These are phyloP conservation scores for Sequoia sempervirens DNA, from an alignment of 75 land plant species.

Conservation along the genomic window DNA sequence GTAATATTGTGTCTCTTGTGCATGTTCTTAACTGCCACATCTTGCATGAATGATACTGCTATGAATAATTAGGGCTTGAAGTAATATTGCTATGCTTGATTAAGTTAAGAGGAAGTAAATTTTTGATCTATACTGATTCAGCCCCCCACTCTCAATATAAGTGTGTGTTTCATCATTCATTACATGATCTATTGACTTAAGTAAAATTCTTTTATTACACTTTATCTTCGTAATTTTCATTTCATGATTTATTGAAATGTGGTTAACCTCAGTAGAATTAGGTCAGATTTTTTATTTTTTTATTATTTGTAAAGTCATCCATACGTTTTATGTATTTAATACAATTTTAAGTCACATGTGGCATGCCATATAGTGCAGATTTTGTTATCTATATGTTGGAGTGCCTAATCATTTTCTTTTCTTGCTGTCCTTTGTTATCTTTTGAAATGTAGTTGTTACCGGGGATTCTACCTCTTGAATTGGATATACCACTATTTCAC, in stretches of 20 bases:
- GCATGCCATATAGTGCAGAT: neutral
- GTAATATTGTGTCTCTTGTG: no score
- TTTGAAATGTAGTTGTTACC: constrained; percentile 38
- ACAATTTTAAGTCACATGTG: neutral
- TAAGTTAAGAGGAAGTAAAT: no score
- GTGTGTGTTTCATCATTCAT: no score
- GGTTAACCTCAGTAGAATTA: neutral
- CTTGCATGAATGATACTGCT: no score
- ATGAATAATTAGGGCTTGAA: no score
- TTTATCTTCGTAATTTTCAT: neutral
- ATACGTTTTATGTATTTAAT: neutral
- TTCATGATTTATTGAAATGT: neutral
- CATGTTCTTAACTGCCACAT: no score
- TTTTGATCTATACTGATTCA: no score
- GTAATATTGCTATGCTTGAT: no score
- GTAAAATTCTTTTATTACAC: neutral
- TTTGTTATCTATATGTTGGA: neutral
- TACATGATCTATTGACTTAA: neutral
- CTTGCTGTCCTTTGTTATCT: neutral
- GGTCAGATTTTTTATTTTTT: neutral
- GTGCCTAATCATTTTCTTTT: neutral
- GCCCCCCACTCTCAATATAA: no score
- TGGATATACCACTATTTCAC: constrained; percentile 55
- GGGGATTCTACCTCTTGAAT: constrained; percentile 49
- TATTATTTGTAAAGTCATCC: neutral